These are phyloP conservation scores for Neonectria punicea DNA, from an alignment of 2,329 filamentous ascomycete genomes.

Conservation along the genomic window DNA sequence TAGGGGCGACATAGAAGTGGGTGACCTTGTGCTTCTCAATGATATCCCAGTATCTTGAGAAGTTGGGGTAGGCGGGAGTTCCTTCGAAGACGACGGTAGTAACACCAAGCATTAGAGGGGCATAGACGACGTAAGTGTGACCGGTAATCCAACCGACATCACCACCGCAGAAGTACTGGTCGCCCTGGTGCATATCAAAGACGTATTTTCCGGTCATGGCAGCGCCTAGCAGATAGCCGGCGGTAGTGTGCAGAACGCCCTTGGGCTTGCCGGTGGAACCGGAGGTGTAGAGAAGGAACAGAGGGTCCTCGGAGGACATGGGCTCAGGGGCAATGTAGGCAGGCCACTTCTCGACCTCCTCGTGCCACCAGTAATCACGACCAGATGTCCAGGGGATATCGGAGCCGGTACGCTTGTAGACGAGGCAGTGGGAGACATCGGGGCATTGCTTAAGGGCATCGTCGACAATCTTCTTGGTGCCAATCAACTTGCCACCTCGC, in stretches of 20 bases:
- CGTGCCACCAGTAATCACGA: constrained; percentile 97
- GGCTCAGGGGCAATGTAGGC: constrained; percentile 88
- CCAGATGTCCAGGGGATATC: constrained; percentile 91
- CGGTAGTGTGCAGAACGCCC: constrained; percentile 98
- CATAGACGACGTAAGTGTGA: constrained; percentile 98
- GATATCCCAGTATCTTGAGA: constrained; percentile 98
- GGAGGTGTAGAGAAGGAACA: constrained; percentile 98
- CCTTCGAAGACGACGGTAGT: constrained; percentile 98
- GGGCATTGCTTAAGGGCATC: constrained; percentile 97
- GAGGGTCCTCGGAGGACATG: constrained; percentile 92
- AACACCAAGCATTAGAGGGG: constrained; percentile 90
- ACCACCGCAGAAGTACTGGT: constrained; percentile 96
- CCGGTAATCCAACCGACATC: constrained; percentile 99
- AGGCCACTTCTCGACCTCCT: constrained; percentile 97
- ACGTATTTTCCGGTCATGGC: constrained; percentile 97
- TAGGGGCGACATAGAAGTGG: constrained; percentile 98
- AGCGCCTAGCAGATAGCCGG: constrained; percentile 92
- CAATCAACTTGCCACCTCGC: constrained; percentile 95
- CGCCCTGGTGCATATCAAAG: constrained; percentile 95
- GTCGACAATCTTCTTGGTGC: constrained; percentile 99
- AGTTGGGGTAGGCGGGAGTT: constrained; percentile 96
- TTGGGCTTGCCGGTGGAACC: constrained; percentile 99
- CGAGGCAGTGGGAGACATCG: constrained; percentile 83
- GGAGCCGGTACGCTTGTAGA: constrained; percentile 94
- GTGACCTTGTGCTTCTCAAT: constrained; percentile 95